Evolutionary conservation across 2,329 filamentous ascomycete species (phyloP).

Genomic region (Pyricularia sp.): DNA sequence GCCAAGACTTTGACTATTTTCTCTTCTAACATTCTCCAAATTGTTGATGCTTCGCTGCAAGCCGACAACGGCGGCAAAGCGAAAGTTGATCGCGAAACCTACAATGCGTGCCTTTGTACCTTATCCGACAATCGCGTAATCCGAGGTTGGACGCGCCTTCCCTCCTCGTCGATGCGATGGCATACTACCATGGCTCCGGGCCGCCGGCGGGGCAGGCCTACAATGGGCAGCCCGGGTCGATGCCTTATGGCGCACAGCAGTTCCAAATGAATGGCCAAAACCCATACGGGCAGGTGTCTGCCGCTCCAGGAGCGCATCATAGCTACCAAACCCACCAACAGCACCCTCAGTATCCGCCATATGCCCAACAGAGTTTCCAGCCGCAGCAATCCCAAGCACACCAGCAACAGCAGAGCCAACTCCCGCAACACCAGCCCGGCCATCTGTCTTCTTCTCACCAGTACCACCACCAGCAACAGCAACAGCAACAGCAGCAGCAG

Average conservation of each 20-base stretch:
- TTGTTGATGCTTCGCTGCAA: background rate
- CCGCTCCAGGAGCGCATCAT: slow-evolving; percentile 1
- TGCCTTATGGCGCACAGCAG: slow-evolving; percentile 5
- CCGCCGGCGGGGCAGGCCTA: slow-evolving; percentile 24
- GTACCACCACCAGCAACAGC: slow-evolving; percentile 1
- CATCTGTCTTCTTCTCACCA: slow-evolving; percentile 1
- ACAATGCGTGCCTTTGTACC: background rate
- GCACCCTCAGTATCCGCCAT: background rate
- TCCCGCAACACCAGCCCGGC: background rate
- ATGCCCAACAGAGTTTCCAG: slow-evolving; percentile 3
- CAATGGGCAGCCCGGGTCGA: slow-evolving; percentile 19
- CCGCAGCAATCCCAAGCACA: slow-evolving; percentile 4
- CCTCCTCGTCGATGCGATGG: slow-evolving; percentile 18
- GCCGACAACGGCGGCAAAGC: background rate
- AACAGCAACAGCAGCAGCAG: slow-evolving; percentile 6
- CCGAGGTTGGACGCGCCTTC: slow-evolving; percentile 2
- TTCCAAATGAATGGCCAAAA: background rate
- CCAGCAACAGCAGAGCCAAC: slow-evolving; percentile 4
- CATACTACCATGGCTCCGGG: slow-evolving; percentile 24
- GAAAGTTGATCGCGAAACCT: background rate
- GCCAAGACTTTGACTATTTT: background rate
- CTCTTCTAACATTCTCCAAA: background rate
- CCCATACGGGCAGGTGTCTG: slow-evolving; percentile 2
- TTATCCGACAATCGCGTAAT: background rate
- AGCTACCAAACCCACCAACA: background rate